Conservation (phyloP, 441 rosid species). For the Manihot esculenta region DNA sequence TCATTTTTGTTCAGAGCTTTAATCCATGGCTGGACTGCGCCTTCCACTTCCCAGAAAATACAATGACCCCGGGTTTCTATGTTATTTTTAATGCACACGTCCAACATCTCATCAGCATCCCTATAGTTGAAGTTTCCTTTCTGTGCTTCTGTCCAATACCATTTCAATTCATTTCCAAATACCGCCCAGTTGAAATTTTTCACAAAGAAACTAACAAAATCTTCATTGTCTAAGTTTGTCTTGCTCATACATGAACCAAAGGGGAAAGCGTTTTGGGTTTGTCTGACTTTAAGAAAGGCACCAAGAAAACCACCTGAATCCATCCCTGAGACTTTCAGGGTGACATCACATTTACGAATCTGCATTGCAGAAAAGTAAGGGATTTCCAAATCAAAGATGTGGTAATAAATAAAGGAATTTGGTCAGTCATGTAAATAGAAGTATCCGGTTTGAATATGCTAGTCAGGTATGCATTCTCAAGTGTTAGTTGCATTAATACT, state of each 20-base stretch:
- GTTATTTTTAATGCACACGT: constrained; percentile 51
- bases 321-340: constrained; percentile 55
- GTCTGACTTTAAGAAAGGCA: constrained; percentile 50
- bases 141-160: constrained; percentile 86
- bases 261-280: constrained; percentile 74
- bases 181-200: constrained; percentile 90
- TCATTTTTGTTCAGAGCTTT: constrained; percentile 56
- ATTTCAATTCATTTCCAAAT: constrained; percentile 88
- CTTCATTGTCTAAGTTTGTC: constrained; percentile 81
- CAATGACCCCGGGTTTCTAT: constrained; percentile 74
- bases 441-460: neutral
- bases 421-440: neutral
- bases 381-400: constrained; percentile 12
- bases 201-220: constrained; percentile 67
- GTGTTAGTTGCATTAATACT: neutral
- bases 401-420: neutral
- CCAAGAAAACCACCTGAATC: constrained; percentile 43
- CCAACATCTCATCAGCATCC: constrained; percentile 88
- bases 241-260: constrained; percentile 80
- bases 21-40: constrained; percentile 68
- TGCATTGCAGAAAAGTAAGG: constrained; percentile 30
- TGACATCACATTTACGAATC: constrained; percentile 83
- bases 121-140: constrained; percentile 74
- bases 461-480: neutral
- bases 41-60: constrained; percentile 93